A percentile compares a stretch with the other conserved stretches of the same genome.
phyloP scores from a whole-genome alignment of 345 rosid species.

The Eucalyptus tenuipes region DNA sequence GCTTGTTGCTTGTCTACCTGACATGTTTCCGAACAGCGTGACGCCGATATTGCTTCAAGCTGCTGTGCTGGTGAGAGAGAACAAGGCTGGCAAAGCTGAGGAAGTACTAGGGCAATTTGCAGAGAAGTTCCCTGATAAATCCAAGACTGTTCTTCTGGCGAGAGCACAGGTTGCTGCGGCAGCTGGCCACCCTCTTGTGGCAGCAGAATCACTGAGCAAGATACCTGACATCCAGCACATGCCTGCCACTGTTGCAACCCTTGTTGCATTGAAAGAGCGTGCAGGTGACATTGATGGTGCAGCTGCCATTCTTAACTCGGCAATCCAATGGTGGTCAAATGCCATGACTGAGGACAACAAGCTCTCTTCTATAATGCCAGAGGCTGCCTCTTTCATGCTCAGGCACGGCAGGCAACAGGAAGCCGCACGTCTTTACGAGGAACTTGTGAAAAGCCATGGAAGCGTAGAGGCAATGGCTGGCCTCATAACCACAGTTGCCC shows the following conservation, averaged over 20 bases:
- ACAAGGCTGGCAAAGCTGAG: slow-evolving; percentile 81
- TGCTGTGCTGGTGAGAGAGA: slow-evolving; percentile 79
- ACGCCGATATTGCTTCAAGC: slow-evolving; percentile 74
- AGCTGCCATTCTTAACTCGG: slow-evolving; percentile 57
- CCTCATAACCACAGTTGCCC: slow-evolving; percentile 81
- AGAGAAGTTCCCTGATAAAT: slow-evolving; percentile 57
- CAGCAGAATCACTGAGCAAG: slow-evolving; percentile 73
- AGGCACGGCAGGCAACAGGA: slow-evolving; percentile 78
- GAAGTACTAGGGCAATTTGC: slow-evolving; percentile 61
- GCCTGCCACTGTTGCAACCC: slow-evolving; percentile 91
- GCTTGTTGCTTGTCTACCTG: slow-evolving; percentile 49
- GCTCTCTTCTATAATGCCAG: slow-evolving; percentile 62
- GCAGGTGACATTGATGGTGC: slow-evolving; percentile 88
- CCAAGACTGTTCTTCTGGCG: slow-evolving; percentile 58
- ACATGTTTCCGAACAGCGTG: slow-evolving; percentile 52
- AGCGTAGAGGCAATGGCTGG: slow-evolving; percentile 76
- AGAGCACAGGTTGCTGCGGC: slow-evolving; percentile 93
- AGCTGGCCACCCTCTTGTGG: slow-evolving; percentile 68
- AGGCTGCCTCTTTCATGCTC: slow-evolving; percentile 92
- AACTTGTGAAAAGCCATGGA: slow-evolving; percentile 60
- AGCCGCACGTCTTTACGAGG: slow-evolving; percentile 72
- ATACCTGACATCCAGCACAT: slow-evolving; percentile 74
- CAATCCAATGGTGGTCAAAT: slow-evolving; percentile 83
- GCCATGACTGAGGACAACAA: slow-evolving; percentile 76
- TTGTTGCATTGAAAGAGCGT: slow-evolving; percentile 82